A percentile compares a stretch with the other conserved stretches of the same genome.
phyloP scores from a whole-genome alignment of 768 basidiomycete genomes.

The Lentinula edodes region DNA sequence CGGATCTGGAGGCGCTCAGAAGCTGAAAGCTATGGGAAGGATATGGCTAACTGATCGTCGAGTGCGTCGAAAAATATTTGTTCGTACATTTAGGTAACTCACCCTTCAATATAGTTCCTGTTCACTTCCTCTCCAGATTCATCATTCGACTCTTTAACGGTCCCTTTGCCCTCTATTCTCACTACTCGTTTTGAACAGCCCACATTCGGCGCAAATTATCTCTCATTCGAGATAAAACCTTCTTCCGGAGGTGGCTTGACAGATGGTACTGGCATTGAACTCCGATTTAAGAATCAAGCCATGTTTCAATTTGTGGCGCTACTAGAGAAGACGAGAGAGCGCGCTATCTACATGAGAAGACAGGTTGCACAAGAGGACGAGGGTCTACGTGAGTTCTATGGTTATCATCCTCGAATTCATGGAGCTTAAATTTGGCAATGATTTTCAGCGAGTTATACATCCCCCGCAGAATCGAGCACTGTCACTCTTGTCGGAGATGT shows the following conservation, averaged over 20 bases:
- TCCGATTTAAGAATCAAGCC: slow-evolving; percentile 61
- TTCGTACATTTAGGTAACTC: neutral
- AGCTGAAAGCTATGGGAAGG: slow-evolving; percentile 52
- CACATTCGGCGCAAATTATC: slow-evolving; percentile 61
- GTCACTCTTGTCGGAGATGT: slow-evolving; percentile 33
- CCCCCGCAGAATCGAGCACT: slow-evolving; percentile 38
- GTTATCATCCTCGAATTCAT: too few relatives aligned
- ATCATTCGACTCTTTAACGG: slow-evolving; percentile 14
- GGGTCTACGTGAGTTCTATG: slow-evolving; percentile 47
- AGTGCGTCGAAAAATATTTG: slow-evolving; percentile 35
- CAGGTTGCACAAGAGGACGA: slow-evolving; percentile 47
- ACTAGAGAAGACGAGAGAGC: slow-evolving; percentile 74
- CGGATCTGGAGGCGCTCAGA: slow-evolving; percentile 50
- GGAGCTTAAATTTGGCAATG: neutral
- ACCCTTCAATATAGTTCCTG: slow-evolving; percentile 31
- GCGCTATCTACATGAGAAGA: slow-evolving; percentile 69
- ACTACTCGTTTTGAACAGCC: slow-evolving; percentile 75
- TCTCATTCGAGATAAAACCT: slow-evolving; percentile 62
- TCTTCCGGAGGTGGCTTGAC: slow-evolving; percentile 62
- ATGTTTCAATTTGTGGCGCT: slow-evolving; percentile 71
- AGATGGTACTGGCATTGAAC: slow-evolving; percentile 57
- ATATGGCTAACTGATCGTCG: slow-evolving; percentile 69
- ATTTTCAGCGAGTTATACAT: slow-evolving; percentile 38
- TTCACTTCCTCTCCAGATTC: slow-evolving; percentile 25
- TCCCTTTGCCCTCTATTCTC: slow-evolving; percentile 61